Evolutionary conservation across 441 rosid species (phyloP), one percentile per base, ranked within the genome.

Genomic region (Bocquillonia castaneifolia): DNA sequence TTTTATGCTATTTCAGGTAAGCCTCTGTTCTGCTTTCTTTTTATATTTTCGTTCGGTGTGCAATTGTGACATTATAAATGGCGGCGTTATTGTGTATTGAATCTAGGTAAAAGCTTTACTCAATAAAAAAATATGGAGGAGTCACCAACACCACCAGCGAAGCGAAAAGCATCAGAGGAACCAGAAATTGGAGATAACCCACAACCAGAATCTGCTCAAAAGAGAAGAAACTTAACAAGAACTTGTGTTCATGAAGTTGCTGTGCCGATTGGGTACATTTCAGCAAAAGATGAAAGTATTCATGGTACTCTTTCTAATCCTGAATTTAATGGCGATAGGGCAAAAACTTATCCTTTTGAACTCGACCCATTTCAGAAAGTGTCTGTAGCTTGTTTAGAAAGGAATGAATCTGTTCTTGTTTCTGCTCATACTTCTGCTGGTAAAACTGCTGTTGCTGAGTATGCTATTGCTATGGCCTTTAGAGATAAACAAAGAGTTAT

Each of bases 361-460:
- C 99, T 93, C 1, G 99, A 91, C 73, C 96, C 97, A 0, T 93
- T 93, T 77, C 99, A 93, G 82, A 81, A 75, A 54, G 87, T 91
- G n/a, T 93, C 99, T 0, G 85, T 93, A 8, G 92, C 99, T 0
- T 93, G 99, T 53, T 74, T 91, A 75, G 97, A 93, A 77, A 83
- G 97, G 72, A 87, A 91, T 44, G 99, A 93, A 75, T 91, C 96
- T 5, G 96, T 93, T 66, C 79, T 93, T 68, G 98, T 93, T 36
- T 93, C 98, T n/a, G 98, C 98, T 0, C 98, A 93, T 69, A 93
- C 97, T 0, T 93, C 98, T 25, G 98, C 98, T 0, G 98, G 98
- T 52, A 93, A 93, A 76, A 93, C 97, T 26, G 98, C 96, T 0
- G 97, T 93, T 42, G 98, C 98, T 0, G 98, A 93, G 88, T 93